These are phyloP conservation scores for Poa annua DNA, from an alignment of 176 grass and related monocot genomes.

Conservation along the genomic window DNA sequence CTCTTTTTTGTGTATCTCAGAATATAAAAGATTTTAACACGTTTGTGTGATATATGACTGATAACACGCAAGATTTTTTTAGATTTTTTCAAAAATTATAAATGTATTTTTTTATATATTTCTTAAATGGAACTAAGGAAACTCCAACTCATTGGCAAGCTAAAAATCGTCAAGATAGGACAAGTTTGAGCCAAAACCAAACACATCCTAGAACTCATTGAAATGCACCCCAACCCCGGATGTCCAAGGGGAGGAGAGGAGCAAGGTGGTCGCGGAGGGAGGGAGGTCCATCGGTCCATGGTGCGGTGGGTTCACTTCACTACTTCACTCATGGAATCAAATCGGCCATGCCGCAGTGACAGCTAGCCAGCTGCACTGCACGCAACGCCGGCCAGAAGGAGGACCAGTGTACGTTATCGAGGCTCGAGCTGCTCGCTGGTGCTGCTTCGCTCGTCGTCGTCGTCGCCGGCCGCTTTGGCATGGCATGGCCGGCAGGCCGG, in stretches of 20 bases:
- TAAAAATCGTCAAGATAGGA: too few relatives aligned
- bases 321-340: not conserved
- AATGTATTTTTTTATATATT: too few relatives aligned
- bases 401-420: constrained; percentile 20
- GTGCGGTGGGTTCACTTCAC: too few relatives aligned
- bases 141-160: too few relatives aligned
- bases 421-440: not conserved
- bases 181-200: too few relatives aligned
- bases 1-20: too few relatives aligned
- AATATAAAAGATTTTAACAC: too few relatives aligned
- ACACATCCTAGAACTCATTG: not conserved
- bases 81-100: too few relatives aligned
- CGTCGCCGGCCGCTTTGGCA: not conserved
- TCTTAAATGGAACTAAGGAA: too few relatives aligned
- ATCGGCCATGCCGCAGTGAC: constrained; percentile 20
- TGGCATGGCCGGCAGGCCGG: not conserved
- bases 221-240: not conserved
- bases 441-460: not conserved
- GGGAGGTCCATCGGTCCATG: too few relatives aligned
- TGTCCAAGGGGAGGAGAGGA: not conserved
- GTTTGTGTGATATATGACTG: too few relatives aligned
- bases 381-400: not conserved
- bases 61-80: too few relatives aligned
- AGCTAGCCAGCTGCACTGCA: not conserved
- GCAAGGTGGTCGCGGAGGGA: not conserved